phyloP scores from a whole-genome alignment of 2,329 filamentous ascomycete genomes.

The Elsinoe fawcettii region DNA sequence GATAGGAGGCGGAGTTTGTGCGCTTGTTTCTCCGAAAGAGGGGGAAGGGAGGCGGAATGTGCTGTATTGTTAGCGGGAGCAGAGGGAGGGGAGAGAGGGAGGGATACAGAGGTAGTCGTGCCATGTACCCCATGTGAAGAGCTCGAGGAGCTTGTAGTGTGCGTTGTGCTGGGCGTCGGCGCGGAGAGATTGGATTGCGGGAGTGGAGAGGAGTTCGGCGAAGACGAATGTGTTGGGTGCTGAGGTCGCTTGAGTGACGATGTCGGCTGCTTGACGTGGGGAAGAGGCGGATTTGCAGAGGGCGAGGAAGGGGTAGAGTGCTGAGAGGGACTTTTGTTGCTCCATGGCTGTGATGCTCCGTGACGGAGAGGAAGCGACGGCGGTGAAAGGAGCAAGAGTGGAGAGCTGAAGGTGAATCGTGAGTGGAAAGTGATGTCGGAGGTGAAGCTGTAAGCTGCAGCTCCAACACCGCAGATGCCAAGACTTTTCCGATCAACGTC shows the following conservation, averaged over 20 bases:
- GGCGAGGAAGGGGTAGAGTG: slow-evolving; percentile 74
- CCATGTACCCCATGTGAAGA: slow-evolving; percentile 92
- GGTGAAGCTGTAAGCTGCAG: background rate
- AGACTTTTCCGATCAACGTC: background rate
- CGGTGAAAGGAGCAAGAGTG: background rate
- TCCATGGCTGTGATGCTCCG: slow-evolving; percentile 49
- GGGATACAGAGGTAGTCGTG: slow-evolving; percentile 58
- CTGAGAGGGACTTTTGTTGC: slow-evolving; percentile 56
- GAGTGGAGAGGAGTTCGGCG: slow-evolving; percentile 77
- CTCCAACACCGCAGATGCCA: background rate
- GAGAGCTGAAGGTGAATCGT: background rate
- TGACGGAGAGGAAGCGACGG: background rate
- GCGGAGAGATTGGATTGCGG: slow-evolving; percentile 67
- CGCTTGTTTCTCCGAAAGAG: slow-evolving; percentile 62
- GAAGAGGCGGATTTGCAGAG: slow-evolving; percentile 80
- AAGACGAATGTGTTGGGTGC: slow-evolving; percentile 86
- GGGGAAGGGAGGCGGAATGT: slow-evolving; percentile 52
- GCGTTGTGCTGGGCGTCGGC: slow-evolving; percentile 53
- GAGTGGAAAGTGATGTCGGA: background rate
- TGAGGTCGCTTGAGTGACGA: slow-evolving; percentile 83
- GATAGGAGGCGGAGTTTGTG: slow-evolving; percentile 87
- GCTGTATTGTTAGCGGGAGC: slow-evolving; percentile 27
- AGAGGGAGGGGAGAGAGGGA: slow-evolving; percentile 24
- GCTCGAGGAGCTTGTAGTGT: slow-evolving; percentile 66
- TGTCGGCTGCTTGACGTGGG: slow-evolving; percentile 73